Conservation (phyloP, 176 grass and related monocot genomes). For the Avena sativa region DNA sequence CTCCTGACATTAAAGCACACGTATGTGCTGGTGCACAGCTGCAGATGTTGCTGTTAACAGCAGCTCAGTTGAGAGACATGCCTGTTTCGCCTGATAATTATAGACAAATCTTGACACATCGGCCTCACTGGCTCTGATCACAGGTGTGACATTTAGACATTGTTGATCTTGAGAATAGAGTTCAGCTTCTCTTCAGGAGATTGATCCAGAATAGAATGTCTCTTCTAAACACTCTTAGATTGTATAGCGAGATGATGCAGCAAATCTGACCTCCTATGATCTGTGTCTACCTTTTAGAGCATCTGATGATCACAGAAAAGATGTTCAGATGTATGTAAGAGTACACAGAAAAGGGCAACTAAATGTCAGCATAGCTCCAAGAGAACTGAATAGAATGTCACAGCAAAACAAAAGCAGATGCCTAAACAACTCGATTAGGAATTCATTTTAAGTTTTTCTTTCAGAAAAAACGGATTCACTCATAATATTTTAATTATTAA, state of each 20-base stretch:
- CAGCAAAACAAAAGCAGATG: no score
- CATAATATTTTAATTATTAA: no score
- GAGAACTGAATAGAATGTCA: no score
- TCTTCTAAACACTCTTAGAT: conserved; percentile 57
- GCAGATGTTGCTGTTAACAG: background rate
- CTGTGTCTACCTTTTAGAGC: conserved; percentile 44
- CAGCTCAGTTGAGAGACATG: background rate
- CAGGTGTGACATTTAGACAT: conserved; percentile 6
- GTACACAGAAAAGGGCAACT: no score
- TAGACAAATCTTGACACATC: no score
- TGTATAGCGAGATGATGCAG: background rate
- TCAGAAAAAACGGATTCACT: no score
- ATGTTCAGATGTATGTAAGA: no score
- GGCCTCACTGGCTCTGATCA: background rate
- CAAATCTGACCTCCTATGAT: conserved; percentile 21
- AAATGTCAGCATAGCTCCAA: no score
- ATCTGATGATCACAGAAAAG: conserved; percentile 27
- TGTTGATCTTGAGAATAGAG: conserved; percentile 37
- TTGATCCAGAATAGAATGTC: conserved; percentile 62
- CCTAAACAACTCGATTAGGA: no score
- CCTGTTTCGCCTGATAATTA: background rate
- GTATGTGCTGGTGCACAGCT: background rate
- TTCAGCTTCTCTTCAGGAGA: conserved; percentile 2
- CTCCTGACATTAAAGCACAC: background rate
- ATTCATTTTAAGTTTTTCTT: no score